Evolutionary conservation across 345 rosid species (phyloP), one percentile per base, ranked within the genome.

Genomic region (Eucalyptus curtisii): DNA sequence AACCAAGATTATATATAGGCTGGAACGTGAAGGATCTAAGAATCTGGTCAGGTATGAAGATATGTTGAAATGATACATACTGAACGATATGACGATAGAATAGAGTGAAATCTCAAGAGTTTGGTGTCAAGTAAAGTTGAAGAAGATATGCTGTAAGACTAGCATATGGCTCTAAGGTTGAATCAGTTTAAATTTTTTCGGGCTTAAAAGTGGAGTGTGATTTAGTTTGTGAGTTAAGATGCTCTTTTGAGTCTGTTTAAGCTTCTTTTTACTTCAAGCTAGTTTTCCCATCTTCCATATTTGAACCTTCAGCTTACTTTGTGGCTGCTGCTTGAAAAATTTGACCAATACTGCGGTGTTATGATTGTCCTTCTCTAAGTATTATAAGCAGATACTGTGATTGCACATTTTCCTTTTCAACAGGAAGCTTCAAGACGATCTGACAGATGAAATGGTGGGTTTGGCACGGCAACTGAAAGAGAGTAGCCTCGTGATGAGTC

Each of bases 381-480:
- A n/a, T 68, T 61, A n/a, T 87, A 68, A 61, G 45, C 31, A 42
- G 17, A 61, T 49, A 15, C 14, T 86, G 61, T 53, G 76, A 37
- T 71, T 33, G 48, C 15, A 13, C 44, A 49, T n/a, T 31, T 87
- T 55, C 37, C 68, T 37, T 55, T 88, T 86, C 40, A 71, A 71
- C 95, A 96, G 97, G 90, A 93, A 94, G 91, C 95, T 97, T 91
- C 99, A 98, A 84, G 99, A 98, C 52, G 95, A 94, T 90, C 91
- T 98, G 88, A 96, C 98, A 0, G 98, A 96, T 94, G 99, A 97
- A 92, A 98, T 98, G 99, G 99, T 97, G 49, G 98, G 90, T 84
- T 93, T 98, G 91, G 99, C 99, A 19, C 91, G 88, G 79, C 96
- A 98, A 91, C 98, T 97, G 48, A 97, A 97, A 91, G 99, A 96